Base-by-base conservation (phyloP, 2,329 filamentous ascomycete genomes). In the Nothophoma quercina region DNA sequence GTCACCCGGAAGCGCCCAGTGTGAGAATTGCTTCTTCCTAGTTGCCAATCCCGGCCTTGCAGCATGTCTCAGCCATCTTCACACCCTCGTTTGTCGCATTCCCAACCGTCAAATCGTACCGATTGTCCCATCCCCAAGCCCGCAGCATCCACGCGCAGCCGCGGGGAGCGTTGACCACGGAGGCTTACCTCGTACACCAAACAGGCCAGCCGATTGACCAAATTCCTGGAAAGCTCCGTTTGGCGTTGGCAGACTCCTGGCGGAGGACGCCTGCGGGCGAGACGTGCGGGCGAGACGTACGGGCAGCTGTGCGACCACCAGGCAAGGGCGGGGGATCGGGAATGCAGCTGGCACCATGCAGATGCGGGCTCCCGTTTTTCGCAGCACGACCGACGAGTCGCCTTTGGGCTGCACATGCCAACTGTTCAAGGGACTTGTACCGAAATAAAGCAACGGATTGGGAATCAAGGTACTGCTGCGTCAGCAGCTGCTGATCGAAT, bases 251-350 rank as follows among this genome's bases (percentile, higher is more conserved):
- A 7, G n/a, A n/a, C n/a, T n/a, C n/a, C n/a, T 43, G 38, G 38
- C 30, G 26, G 32, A 42, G 18, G 22, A 13, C 30, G 29, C 23
- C 22, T 35, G 46, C 19, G 29, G 36, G 15, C 18, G 23, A n/a
- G n/a, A n/a, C n/a, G n/a, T n/a, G n/a, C n/a, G n/a, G n/a, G n/a
- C n/a, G n/a, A n/a, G n/a, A 29, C 16, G 22, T 22, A 28, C 34
- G n/a, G 28, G 43, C 21, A 42, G 13, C 41, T 22, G 51, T 54
- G 51, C 33, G 32, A 49, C 44, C 43, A 45, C 28, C 15, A 45
- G 45, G 51, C 39, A 54, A 54, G 51, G 51, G 51, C 51, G 51
- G 51, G 51, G 51, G 38, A 44, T 36, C 50, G 44, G 50, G 50
- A 43, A 53, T 53, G 50, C 41, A 40, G 32, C 32, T 55, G 44